Evolutionary conservation across 345 rosid species (phyloP).

Genomic region (Tarenaya hassleriana): DNA sequence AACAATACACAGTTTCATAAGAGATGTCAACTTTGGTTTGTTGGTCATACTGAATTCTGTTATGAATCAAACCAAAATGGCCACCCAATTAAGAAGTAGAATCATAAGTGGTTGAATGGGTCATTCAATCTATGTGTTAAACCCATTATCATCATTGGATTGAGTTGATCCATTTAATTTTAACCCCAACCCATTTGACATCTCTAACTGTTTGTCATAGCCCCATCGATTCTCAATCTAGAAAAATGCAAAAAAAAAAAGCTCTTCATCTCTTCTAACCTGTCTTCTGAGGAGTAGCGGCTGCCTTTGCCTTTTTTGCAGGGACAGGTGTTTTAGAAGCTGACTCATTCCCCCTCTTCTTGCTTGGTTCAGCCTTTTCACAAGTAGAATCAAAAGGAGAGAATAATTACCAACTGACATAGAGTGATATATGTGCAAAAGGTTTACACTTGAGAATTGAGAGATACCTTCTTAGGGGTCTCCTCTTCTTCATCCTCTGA

Average conservation of each 20-base stretch:
- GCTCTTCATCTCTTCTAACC: conserved; percentile 36
- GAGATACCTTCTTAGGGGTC: conserved; percentile 60
- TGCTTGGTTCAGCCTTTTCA: conserved; percentile 24
- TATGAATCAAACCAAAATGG: too few species aligned
- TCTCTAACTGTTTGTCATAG: background rate
- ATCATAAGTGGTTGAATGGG: too few species aligned
- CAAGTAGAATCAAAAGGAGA: background rate
- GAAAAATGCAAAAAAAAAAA: background rate
- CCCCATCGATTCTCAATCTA: background rate
- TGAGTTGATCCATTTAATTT: too few species aligned
- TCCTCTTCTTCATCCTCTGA: conserved; percentile 43
- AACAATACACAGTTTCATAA: background rate
- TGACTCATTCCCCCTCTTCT: conserved; percentile 55
- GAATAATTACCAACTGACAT: background rate
- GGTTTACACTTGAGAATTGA: background rate
- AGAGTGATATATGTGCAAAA: background rate
- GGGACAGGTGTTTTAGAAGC: conserved; percentile 50
- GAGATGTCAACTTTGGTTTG: too few species aligned
- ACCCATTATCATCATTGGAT: too few species aligned
- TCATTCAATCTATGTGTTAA: background rate
- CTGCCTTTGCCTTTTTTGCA: conserved; percentile 53
- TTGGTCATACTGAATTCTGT: too few species aligned
- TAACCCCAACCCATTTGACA: too few species aligned
- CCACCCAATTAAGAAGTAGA: too few species aligned
- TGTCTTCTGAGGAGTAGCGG: conserved; percentile 45